Evolutionary conservation across 768 basidiomycete genomes (phyloP), one percentile per base, ranked within the genome.

Genomic region (Pisolithus albus): DNA sequence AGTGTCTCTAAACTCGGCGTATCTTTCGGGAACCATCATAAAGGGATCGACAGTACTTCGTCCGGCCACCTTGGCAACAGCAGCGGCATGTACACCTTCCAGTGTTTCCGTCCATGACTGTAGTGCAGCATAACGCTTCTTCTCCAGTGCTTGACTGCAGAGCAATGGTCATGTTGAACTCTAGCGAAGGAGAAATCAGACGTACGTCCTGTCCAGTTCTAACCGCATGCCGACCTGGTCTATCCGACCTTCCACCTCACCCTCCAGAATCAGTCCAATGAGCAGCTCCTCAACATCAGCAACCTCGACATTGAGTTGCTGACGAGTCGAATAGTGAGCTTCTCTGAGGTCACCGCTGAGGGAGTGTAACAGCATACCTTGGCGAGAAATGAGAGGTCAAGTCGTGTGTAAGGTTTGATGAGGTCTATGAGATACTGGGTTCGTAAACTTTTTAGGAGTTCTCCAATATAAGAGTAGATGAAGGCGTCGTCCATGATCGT

Each of bases 401-500:
- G 78, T 30, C 95, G 79, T 1, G 91, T 94, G 72, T 99, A 99
- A 7, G 96, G 94, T 67, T 94, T 95, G 75, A 98, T 96, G 54
- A 97, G 82, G 64, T 98, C 96, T 59, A 98, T 92, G 59, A 99
- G 81, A 64, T 97, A 99, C 62, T 95, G 92, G 0, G 96, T 98
- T 7, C 96, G 80, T 52, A 99, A 72, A 64, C 92, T 94, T 47
- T 89, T 87, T 53, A 99, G 77, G 18, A 99, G 83, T 68, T 98
- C 96, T 56, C 93, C 94, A 48, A 98, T 97, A 70, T 97, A 95
- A n/a, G 79, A 77, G 28, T 86, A 81, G 64, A 99, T 98, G 74
- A 99, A 99, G 0, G 80, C 66, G 64, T 99, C 96, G 58, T 91
- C 90, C 85, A 96, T 93, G 65, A 99, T 97, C 0, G 96, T 98